Conservation (phyloP, 139 green algal genomes). For the Chlamydomonas sp. region DNA sequence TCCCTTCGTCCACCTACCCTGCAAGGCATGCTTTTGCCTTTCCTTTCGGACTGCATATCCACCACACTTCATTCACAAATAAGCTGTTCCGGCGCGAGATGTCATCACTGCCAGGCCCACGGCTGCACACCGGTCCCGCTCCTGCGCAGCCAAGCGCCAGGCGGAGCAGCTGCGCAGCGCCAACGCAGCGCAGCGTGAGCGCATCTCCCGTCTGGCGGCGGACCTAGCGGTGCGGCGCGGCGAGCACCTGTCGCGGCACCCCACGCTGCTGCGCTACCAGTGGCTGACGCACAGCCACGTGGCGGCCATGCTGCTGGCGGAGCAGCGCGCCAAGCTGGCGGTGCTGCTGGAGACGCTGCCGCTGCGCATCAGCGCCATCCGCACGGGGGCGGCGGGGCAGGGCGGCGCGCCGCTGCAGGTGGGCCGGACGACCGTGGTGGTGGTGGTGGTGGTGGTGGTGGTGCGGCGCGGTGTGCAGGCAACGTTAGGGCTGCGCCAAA, state of each 20-base stretch:
- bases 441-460: neutral
- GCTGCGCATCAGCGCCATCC: constrained; percentile 42
- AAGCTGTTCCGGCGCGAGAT: too few species aligned
- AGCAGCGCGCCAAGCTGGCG: constrained; percentile 56
- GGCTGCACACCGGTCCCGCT: neutral
- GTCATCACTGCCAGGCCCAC: too few species aligned
- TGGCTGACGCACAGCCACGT: constrained; percentile 29
- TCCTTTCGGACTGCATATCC: neutral
- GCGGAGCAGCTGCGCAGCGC: neutral
- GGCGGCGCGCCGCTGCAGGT: too few species aligned
- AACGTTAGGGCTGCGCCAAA: too few species aligned
- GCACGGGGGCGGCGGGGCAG: neutral
- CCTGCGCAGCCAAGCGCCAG: neutral
- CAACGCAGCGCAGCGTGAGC: neutral
- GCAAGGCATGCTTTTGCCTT: neutral
- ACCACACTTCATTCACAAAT: too few species aligned
- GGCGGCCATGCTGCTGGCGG: constrained; percentile 40
- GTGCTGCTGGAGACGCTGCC: constrained; percentile 61
- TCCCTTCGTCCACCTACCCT: too few species aligned
- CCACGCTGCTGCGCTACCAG: constrained; percentile 35
- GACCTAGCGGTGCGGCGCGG: neutral
- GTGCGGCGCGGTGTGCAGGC: neutral
- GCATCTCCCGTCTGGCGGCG: neutral
- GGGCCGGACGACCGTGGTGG: neutral
- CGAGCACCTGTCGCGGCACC: constrained; percentile 27